These are phyloP conservation scores for Colletotrichum musicola DNA, from an alignment of 2,329 filamentous ascomycete genomes.

Conservation along the genomic window DNA sequence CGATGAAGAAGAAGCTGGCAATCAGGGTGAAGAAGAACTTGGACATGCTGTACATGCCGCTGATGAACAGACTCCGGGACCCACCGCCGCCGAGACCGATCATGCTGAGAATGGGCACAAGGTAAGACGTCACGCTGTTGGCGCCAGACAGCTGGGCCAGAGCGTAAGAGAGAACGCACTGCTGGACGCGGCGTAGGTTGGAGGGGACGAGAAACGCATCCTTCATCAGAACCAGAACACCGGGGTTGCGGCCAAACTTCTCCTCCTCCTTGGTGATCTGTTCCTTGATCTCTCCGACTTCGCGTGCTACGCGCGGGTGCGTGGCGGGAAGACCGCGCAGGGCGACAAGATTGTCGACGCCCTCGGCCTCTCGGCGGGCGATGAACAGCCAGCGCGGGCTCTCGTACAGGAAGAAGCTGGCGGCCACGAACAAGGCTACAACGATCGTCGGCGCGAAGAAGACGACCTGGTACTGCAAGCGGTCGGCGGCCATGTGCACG, in stretches of 20 bases:
- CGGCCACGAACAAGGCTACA: slow-evolving; percentile 42
- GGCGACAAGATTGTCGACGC: slow-evolving; percentile 18
- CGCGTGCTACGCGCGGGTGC: slow-evolving; percentile 43
- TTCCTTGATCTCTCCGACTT: slow-evolving; percentile 47
- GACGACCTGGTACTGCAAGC: slow-evolving; percentile 46
- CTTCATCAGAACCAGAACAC: slow-evolving; percentile 44
- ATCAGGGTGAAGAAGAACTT: slow-evolving; percentile 58
- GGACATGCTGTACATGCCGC: slow-evolving; percentile 56
- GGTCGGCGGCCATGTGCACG: slow-evolving; percentile 44
- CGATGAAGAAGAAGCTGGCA: slow-evolving; percentile 58
- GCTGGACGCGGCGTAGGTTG: slow-evolving; percentile 56
- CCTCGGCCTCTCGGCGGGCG: slow-evolving; percentile 47
- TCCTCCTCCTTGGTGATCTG: slow-evolving; percentile 41
- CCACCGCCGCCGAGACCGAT: slow-evolving; percentile 49
- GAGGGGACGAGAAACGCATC: slow-evolving; percentile 52
- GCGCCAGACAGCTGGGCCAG: slow-evolving; percentile 59
- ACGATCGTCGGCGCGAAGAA: slow-evolving; percentile 42
- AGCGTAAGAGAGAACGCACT: slow-evolving; percentile 52
- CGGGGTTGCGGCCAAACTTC: slow-evolving; percentile 33
- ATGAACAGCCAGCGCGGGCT: slow-evolving; percentile 53
- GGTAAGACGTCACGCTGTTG: slow-evolving; percentile 57
- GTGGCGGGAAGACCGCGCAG: slow-evolving; percentile 46
- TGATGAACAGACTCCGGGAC: slow-evolving; percentile 52
- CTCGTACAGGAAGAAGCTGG: slow-evolving; percentile 52
- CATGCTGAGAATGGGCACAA: slow-evolving; percentile 56